These are phyloP conservation scores for Heimioporus sp. DNA, from an alignment of 768 basidiomycete species.

Conservation along the genomic window DNA sequence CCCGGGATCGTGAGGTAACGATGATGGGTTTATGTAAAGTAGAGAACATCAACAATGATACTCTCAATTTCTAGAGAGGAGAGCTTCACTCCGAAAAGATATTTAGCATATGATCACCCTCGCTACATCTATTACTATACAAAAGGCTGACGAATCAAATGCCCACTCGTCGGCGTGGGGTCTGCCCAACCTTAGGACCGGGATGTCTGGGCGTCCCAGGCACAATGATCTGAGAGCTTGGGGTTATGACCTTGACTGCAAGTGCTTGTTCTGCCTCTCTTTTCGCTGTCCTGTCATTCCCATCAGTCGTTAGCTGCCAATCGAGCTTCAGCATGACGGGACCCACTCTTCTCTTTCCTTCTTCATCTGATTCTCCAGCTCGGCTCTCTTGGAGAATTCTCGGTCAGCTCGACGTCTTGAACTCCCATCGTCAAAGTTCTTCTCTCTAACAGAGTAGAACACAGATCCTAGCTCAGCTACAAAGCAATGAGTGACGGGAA, in stretches of 20 bases:
- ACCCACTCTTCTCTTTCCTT: conserved; percentile 67
- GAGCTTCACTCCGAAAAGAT: no score
- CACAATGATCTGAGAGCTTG: conserved; percentile 66
- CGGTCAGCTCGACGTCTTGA: conserved; percentile 74
- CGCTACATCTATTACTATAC: no score
- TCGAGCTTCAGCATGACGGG: conserved; percentile 1
- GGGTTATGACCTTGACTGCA: conserved; percentile 50
- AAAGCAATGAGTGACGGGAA: conserved; percentile 5
- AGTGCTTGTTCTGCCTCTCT: conserved; percentile 60
- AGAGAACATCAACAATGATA: no score
- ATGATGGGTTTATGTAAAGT: no score
- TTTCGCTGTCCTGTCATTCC: conserved; percentile 49
- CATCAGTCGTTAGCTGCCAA: conserved; percentile 6
- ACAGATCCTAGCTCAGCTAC: conserved; percentile 92
- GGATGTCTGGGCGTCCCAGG: conserved; percentile 64
- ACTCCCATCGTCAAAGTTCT: conserved; percentile 91
- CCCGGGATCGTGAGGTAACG: no score
- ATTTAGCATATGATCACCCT: no score
- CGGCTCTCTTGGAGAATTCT: conserved; percentile 89
- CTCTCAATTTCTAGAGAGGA: no score
- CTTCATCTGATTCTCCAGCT: conserved; percentile 91
- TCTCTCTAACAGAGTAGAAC: conserved; percentile 97
- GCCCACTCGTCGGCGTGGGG: conserved; percentile 53
- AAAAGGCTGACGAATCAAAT: no score
- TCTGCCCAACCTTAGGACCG: conserved; percentile 67